A percentile compares a stretch with the other conserved stretches of the same genome.
Conservation (phyloP, 306 rosid genomes). For the Cicer chorassanicum region DNA sequence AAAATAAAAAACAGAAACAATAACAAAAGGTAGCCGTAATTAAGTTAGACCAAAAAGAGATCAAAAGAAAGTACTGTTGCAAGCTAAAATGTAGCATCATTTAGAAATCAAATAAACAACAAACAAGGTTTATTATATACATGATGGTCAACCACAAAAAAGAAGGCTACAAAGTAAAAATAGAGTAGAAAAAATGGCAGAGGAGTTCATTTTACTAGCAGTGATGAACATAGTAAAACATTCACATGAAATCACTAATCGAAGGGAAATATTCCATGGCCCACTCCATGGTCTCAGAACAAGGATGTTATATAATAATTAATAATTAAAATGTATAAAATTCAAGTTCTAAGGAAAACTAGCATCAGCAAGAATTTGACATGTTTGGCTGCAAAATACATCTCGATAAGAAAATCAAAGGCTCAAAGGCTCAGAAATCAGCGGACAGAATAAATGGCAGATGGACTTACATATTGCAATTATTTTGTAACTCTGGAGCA, state of each 20-base stretch:
- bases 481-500: slow-evolving; percentile 87
- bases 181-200: slow-evolving; percentile 14
- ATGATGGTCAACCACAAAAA: not conserved
- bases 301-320: slow-evolving; percentile 20
- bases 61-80: slow-evolving; percentile 17
- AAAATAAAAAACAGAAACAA: slow-evolving; percentile 8
- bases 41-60: slow-evolving; percentile 36
- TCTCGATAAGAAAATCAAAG: not conserved
- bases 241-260: slow-evolving; percentile 13
- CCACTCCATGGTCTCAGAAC: not conserved
- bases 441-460: not conserved
- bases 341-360: slow-evolving; percentile 3
- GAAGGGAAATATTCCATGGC: slow-evolving; percentile 31
- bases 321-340: slow-evolving; percentile 1
- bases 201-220: slow-evolving; percentile 3
- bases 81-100: not conserved
- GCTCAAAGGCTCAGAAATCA: slow-evolving; percentile 28
- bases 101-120: slow-evolving; percentile 2
- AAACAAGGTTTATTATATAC: not conserved
- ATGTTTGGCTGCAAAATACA: slow-evolving; percentile 22
- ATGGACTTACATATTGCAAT: slow-evolving; percentile 84
- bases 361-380: slow-evolving; percentile 22
- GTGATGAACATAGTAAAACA: slow-evolving; percentile 7
- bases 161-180: not conserved
- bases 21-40: slow-evolving; percentile 19